A percentile compares a stretch with the other conserved stretches of the same genome.
Evolutionary conservation across 192 early-diverging fungal genomes (phyloP).

Genomic region (Mortierella antarctica): DNA sequence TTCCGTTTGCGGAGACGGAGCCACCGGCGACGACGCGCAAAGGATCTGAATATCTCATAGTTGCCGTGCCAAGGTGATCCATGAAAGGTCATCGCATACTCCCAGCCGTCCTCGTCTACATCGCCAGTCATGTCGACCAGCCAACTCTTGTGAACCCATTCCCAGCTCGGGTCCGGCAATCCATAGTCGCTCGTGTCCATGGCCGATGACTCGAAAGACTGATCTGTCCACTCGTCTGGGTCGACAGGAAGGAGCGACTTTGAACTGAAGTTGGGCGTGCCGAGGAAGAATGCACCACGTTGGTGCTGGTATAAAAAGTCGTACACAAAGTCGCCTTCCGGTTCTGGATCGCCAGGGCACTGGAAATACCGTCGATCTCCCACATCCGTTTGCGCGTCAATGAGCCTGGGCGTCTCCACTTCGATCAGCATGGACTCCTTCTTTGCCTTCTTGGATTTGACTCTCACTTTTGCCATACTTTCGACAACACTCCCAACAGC

Average conservation of each 20-base stretch:
- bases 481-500: background rate
- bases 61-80: conserved; percentile 66
- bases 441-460: conserved; percentile 2
- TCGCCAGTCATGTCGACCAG: conserved; percentile 70
- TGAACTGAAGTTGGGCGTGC: conserved; percentile 60
- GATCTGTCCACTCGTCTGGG: conserved; percentile 65
- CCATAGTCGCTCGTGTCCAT: conserved; percentile 61
- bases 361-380: conserved; percentile 37
- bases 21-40: conserved; percentile 66
- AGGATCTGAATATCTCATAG: conserved; percentile 62
- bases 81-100: conserved; percentile 65
- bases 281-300: conserved; percentile 46
- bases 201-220: conserved; percentile 28
- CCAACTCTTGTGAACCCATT: conserved; percentile 69
- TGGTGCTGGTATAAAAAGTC: conserved; percentile 50
- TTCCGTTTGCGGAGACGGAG: conserved; percentile 57
- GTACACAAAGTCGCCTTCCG: conserved; percentile 46
- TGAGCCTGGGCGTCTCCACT: conserved; percentile 14
- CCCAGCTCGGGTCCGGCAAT: conserved; percentile 66
- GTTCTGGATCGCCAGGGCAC: conserved; percentile 12
- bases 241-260: conserved; percentile 66
- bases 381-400: conserved; percentile 18
- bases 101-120: conserved; percentile 70
- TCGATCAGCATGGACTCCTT: conserved; percentile 13
- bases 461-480: background rate